Percentiles rank a stretch among this genome's conserved stretches.
phyloP scores from a whole-genome alignment of 1,139 yeast species.

The Diutina rugosa region DNA sequence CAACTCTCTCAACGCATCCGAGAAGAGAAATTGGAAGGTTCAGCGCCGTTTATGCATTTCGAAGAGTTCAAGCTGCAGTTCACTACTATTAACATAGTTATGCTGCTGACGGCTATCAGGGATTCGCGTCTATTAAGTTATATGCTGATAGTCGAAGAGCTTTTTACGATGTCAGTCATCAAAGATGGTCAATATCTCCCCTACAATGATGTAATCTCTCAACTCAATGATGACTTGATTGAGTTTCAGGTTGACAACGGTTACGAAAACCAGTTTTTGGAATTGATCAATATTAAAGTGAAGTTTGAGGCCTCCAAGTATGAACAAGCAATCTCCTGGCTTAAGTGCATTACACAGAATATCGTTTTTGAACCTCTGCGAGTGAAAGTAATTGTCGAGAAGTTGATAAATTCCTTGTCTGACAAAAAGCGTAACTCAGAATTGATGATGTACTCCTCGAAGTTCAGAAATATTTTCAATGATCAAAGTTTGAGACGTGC shows the following conservation, averaged over 20 bases:
- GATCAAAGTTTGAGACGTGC: constrained; percentile 54
- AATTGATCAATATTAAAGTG: constrained; percentile 47
- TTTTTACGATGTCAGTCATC: constrained; percentile 56
- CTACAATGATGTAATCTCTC: constrained; percentile 63
- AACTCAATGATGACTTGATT: constrained; percentile 62
- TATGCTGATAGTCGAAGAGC: constrained; percentile 49
- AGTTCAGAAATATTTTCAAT: constrained; percentile 39
- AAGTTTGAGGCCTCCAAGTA: constrained; percentile 57
- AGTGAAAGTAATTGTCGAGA: constrained; percentile 59
- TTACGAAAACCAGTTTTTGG: constrained; percentile 49
- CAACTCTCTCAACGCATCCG: constrained; percentile 12
- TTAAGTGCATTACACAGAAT: constrained; percentile 47
- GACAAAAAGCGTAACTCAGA: constrained; percentile 75
- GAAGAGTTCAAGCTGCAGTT: constrained; percentile 77
- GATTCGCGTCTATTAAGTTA: constrained; percentile 43
- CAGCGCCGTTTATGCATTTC: constrained; percentile 51
- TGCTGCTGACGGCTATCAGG: constrained; percentile 54
- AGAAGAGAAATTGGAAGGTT: constrained; percentile 11
- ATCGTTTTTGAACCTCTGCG: constrained; percentile 64
- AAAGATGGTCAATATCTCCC: constrained; percentile 40
- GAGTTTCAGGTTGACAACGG: constrained; percentile 44
- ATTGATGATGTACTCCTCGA: constrained; percentile 52
- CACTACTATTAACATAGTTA: constrained; percentile 52
- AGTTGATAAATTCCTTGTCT: constrained; percentile 60
- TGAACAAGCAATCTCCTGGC: constrained; percentile 62